Evolutionary conservation across 2,329 filamentous ascomycete species (phyloP).

Genomic region (Raffaelea albimanens): DNA sequence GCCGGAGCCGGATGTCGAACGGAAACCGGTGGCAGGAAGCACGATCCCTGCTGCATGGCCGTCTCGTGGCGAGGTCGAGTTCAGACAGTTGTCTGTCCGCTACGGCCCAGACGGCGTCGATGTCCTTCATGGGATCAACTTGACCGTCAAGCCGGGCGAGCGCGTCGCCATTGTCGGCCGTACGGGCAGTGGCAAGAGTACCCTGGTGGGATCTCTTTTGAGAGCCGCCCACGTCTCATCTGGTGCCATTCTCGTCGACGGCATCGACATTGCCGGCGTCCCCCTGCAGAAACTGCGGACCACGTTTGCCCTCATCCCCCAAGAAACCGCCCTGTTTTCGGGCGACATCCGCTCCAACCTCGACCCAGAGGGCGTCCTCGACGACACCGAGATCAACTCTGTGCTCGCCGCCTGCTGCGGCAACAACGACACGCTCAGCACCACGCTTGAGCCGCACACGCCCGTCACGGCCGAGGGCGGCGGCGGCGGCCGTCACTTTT

Average conservation of each 20-base stretch:
- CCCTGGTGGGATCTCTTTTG: slow-evolving; percentile 79
- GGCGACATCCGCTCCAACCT: slow-evolving; percentile 28
- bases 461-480: background rate
- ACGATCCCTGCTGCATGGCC: slow-evolving; percentile 17
- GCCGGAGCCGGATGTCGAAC: slow-evolving; percentile 17
- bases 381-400: slow-evolving; percentile 11
- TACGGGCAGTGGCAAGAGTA: slow-evolving; percentile 87
- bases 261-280: slow-evolving; percentile 73
- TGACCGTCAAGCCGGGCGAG: slow-evolving; percentile 39
- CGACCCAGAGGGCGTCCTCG: slow-evolving; percentile 8
- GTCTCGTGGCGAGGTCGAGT: slow-evolving; percentile 16
- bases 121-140: background rate
- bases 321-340: slow-evolving; percentile 82
- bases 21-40: slow-evolving; percentile 1
- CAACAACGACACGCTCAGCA: background rate
- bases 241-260: slow-evolving; percentile 76
- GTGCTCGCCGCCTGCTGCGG: background rate
- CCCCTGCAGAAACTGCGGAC: slow-evolving; percentile 82
- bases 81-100: slow-evolving; percentile 17
- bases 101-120: slow-evolving; percentile 4
- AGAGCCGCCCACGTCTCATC: slow-evolving; percentile 76
- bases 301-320: slow-evolving; percentile 87
- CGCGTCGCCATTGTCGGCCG: slow-evolving; percentile 88
- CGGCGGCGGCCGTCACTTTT: slow-evolving; percentile 12
- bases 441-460: background rate